Evolutionary conservation across 2,329 filamentous ascomycete genomes (phyloP), one percentile per base, ranked within the genome.

Genomic region (Sclerotinia nivalis): DNA sequence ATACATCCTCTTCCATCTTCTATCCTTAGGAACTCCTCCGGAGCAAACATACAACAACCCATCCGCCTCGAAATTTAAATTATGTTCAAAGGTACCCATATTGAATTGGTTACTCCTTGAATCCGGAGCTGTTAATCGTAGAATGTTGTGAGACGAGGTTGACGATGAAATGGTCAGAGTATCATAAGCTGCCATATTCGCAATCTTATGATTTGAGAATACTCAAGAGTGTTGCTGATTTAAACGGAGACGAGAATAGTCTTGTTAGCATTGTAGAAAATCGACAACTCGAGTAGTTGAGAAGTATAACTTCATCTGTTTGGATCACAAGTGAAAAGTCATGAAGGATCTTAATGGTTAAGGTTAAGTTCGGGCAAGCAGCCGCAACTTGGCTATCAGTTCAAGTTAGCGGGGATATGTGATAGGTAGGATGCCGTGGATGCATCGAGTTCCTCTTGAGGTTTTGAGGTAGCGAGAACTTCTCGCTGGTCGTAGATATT

Each of bases 61-160:
- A 43, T 74, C 73, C 58, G 69, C 71, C 47, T 78, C 76, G 40
- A 77, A 78, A 60, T 71, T 72, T 50, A 78, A 40, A 65, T 75
- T 74, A 58, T 73, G 75, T 59, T 76, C 75, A 68, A 77, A 78
- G 13, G 73, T 67, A 66, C 77, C 76, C 76, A 78, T 76, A 31
- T 65, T 71, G 31, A 69, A 68, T 37, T 72, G 59, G 31, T 74
- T 69, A 18, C 68, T 69, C 28, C 71, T 58, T 34, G 71, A 67
- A 31, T 71, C 71, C 18, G 72, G 73, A 43, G 71, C 68, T 22
- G 68, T 73, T 69, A 78, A 72, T 62, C 75, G 76, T 70, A 77
- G 66, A 31, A 77, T 74, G 40, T 77, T 72, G 72, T 73, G 74
- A 28, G 74, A 71, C 45, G 74, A 55, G 47, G 64, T 70, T 58